Evolutionary conservation across 352 stramenopile species (phyloP).

Genomic region (Globisporangium camurandrum): DNA sequence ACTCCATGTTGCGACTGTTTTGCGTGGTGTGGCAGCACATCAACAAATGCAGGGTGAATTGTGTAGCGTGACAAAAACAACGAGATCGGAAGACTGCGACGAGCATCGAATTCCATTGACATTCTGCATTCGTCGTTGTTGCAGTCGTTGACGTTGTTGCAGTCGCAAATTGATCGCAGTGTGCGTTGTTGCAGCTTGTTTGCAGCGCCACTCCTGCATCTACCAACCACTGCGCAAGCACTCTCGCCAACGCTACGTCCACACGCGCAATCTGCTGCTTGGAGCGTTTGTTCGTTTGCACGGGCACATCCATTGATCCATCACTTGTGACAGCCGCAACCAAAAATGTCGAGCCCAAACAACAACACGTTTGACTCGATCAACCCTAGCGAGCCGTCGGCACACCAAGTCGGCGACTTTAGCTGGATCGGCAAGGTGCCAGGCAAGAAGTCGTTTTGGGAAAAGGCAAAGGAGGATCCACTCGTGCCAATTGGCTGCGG

Average conservation of each 20-base stretch:
- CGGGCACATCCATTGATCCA: not conserved
- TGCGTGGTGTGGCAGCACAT: not conserved
- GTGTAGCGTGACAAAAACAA: too few species aligned
- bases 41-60: not conserved
- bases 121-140: not conserved
- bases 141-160: too few species aligned
- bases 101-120: not conserved
- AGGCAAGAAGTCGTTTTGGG: conserved; percentile 58
- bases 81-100: not conserved
- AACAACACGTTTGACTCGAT: not conserved
- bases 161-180: not conserved
- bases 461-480: conserved; percentile 62
- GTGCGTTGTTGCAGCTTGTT: not conserved
- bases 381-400: not conserved
- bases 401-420: conserved; percentile 46
- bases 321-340: too few species aligned
- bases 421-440: conserved; percentile 56
- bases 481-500: conserved; percentile 67
- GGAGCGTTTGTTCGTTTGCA: too few species aligned
- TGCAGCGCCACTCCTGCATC: not conserved
- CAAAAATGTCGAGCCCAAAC: not conserved
- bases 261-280: too few species aligned
- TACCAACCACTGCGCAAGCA: not conserved
- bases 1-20: conserved; percentile 15
- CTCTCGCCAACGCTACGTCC: too few species aligned